These are phyloP conservation scores for Knoxdaviesia capensis DNA, from an alignment of 2,329 filamentous ascomycete genomes.

Conservation along the genomic window DNA sequence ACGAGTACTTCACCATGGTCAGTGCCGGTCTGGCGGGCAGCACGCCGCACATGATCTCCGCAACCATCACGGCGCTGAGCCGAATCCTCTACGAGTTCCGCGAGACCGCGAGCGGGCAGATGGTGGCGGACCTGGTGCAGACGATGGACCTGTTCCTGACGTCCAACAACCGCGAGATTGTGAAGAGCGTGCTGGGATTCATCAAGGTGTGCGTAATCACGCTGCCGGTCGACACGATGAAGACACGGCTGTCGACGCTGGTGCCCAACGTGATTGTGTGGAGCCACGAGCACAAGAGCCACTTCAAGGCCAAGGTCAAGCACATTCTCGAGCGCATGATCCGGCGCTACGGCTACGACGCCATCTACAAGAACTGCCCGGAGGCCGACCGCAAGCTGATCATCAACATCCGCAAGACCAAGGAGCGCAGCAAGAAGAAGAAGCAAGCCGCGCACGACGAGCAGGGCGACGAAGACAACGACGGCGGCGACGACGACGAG, in stretches of 20 bases:
- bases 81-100: slow-evolving; percentile 90
- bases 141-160: slow-evolving; percentile 94
- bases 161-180: slow-evolving; percentile 91
- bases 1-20: slow-evolving; percentile 97
- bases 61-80: slow-evolving; percentile 85
- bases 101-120: slow-evolving; percentile 42
- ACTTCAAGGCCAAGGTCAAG: slow-evolving; percentile 94
- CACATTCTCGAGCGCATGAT: slow-evolving; percentile 93
- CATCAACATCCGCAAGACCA: slow-evolving; percentile 84
- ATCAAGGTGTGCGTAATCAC: slow-evolving; percentile 90
- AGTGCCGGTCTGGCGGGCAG: slow-evolving; percentile 83
- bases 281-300: slow-evolving; percentile 95
- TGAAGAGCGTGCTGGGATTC: slow-evolving; percentile 84
- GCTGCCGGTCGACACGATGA: slow-evolving; percentile 59
- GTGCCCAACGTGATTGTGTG: slow-evolving; percentile 86
- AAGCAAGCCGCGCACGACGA: slow-evolving; percentile 47
- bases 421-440: slow-evolving; percentile 77
- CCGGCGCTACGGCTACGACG: slow-evolving; percentile 67
- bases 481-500: slow-evolving; percentile 9
- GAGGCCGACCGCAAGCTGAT: slow-evolving; percentile 80
- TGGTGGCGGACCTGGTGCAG: slow-evolving; percentile 68
- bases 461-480: slow-evolving; percentile 13
- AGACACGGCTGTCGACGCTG: slow-evolving; percentile 54
- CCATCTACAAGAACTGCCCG: slow-evolving; percentile 62
- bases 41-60: slow-evolving; percentile 93